Base-by-base conservation (phyloP, 495 filamentous ascomycete species). In the Daldinia decipiens region DNA sequence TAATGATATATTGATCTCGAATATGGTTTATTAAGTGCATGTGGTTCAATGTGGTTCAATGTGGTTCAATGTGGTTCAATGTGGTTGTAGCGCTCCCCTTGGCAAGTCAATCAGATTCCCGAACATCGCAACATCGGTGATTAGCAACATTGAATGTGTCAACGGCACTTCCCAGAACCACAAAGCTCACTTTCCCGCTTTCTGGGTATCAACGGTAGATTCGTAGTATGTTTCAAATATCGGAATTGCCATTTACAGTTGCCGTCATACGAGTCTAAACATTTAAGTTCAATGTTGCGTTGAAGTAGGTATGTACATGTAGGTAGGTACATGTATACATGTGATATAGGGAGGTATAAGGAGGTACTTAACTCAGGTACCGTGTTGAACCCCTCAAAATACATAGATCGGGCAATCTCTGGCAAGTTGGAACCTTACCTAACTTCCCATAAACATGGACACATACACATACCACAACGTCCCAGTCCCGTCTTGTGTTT, bases 81-180 rank as follows among this genome's bases (percentile, higher is more conserved):
- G 50, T 53, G 50, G 50, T 53, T 4, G 24, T 53, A 53, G 24
- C 50, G 15, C 21, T 11, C 27, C 13, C 50, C 50, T 73, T 59
- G 71, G 55, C 67, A 67, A 21, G 55, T 68, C 59, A 67, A 60
- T 54, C 63, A 74, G 71, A 70, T 74, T 74, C 71, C 71, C 71
- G 71, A 67, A 54, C 24, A 59, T 50, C 53, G 59, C 57, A 62
- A 64, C 51, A 56, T 56, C 57, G 65, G 45, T 58, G 62, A 74
- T 74, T 67, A 73, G 57, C 62, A 64, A n/a, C n/a, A n/a, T n/a
- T n/a, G n/a, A n/a, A 72, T 65, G 67, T 70, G 67, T 70, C 62
- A 74, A 70, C 71, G 71, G 71, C 67, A 74, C 60, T 74, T 71
- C 27, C 67, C 62, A 66, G 50, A 73, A 61, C 65, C 65, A 73